These are phyloP conservation scores for Guadua angustifolia DNA, from an alignment of 176 grass and related monocot species.

Conservation along the genomic window DNA sequence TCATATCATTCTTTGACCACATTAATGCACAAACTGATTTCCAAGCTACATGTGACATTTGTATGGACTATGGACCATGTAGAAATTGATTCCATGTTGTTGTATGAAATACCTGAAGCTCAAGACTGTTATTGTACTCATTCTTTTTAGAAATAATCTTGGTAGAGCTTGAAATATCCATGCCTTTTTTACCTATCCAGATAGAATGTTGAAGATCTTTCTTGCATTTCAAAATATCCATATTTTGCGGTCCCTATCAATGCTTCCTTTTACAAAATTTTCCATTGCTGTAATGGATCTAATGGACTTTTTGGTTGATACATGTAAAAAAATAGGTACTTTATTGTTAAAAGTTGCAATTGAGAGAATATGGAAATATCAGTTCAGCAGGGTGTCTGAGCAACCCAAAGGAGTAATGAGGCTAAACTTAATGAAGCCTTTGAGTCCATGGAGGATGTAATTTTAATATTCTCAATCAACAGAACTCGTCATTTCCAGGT, in stretches of 20 bases:
- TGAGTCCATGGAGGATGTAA: constrained; percentile 80
- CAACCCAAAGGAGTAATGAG: constrained; percentile 82
- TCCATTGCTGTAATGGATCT: constrained; percentile 35
- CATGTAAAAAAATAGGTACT: constrained; percentile 80
- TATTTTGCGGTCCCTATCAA: constrained; percentile 6
- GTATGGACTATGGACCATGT: not conserved
- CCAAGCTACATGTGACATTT: constrained; percentile 1
- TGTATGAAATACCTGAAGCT: constrained; percentile 3
- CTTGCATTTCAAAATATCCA: constrained; percentile 14
- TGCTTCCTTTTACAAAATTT: constrained; percentile 3
- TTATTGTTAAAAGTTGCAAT: constrained; percentile 92
- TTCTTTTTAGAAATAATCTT: constrained; percentile 22
- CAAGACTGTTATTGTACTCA: not conserved
- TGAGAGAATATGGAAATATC: constrained; percentile 89
- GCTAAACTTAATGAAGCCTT: constrained; percentile 90
- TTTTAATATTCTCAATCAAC: constrained; percentile 90
- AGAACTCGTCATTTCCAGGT: constrained; percentile 85
- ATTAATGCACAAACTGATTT: constrained; percentile 5
- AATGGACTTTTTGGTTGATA: constrained; percentile 54
- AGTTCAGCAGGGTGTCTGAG: constrained; percentile 84
- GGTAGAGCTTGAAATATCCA: not conserved
- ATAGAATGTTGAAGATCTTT: not conserved
- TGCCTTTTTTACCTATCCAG: constrained; percentile 14
- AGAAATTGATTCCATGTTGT: not conserved
- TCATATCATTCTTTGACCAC: not conserved